Percentiles rank a stretch among this genome's conserved stretches.
These are phyloP conservation scores for Naganishia friedmannii DNA, from an alignment of 768 basidiomycete genomes.

Conservation along the genomic window DNA sequence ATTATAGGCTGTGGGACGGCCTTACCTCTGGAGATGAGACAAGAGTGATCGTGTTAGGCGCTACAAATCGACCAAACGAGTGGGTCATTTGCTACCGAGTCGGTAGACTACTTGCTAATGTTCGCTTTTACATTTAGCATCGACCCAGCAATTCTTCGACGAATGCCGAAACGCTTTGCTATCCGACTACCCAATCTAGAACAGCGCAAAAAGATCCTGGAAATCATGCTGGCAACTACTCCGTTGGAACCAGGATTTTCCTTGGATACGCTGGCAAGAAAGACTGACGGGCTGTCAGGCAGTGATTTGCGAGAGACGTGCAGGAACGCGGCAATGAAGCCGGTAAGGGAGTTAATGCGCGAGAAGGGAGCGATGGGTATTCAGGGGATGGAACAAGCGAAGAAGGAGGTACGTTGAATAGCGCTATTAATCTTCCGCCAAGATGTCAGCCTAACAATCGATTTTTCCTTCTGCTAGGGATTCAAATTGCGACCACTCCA, in stretches of 20 bases:
- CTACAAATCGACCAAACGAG: conserved; percentile 91
- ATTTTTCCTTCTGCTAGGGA: conserved; percentile 57
- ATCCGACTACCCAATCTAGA: conserved; percentile 72
- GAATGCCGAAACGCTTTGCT: conserved; percentile 97
- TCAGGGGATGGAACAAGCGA: conserved; percentile 57
- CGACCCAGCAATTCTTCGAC: conserved; percentile 50
- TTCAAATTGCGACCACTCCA: conserved; percentile 72
- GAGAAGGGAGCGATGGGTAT: conserved; percentile 50
- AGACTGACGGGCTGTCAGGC: conserved; percentile 74
- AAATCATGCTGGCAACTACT: conserved; percentile 78
- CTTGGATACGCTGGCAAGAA: conserved; percentile 63
- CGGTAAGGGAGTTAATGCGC: conserved; percentile 55
- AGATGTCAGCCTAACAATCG: background rate
- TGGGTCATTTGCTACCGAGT: conserved; percentile 61
- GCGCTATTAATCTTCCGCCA: background rate
- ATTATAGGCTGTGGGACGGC: conserved; percentile 90
- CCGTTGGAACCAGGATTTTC: conserved; percentile 64
- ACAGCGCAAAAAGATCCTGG: conserved; percentile 80
- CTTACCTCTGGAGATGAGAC: conserved; percentile 69
- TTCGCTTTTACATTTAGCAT: conserved; percentile 38
- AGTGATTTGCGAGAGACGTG: conserved; percentile 90
- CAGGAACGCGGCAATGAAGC: conserved; percentile 88
- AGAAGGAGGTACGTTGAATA: conserved; percentile 53
- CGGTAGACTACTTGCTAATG: conserved; percentile 54
- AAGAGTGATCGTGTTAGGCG: conserved; percentile 84